Conservation (phyloP, 2,329 filamentous ascomycete genomes). For the Phialocephala sp. region DNA sequence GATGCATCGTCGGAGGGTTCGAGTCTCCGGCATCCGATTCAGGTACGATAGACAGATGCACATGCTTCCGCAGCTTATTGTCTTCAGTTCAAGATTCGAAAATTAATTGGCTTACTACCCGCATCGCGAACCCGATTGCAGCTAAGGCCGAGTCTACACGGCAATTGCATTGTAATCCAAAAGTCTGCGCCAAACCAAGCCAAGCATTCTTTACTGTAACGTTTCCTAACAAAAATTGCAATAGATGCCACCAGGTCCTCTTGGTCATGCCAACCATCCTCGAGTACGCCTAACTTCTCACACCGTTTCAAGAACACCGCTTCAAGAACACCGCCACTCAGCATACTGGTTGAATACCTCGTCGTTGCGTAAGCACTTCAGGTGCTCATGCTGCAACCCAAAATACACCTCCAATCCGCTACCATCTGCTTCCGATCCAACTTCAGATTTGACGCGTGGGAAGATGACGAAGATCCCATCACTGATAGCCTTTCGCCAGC, state of each 20-base stretch:
- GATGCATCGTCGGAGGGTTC: too few relatives aligned
- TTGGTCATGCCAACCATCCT: too few relatives aligned
- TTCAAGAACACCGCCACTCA: slow-evolving; percentile 7
- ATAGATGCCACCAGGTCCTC: too few relatives aligned
- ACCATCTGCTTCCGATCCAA: not conserved
- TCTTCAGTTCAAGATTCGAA: too few relatives aligned
- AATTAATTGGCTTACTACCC: not conserved
- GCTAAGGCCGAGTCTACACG: not conserved
- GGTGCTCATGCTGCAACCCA: not conserved
- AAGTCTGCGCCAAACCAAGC: too few relatives aligned
- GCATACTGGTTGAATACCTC: slow-evolving; percentile 9
- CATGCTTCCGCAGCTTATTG: too few relatives aligned
- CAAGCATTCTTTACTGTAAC: too few relatives aligned
- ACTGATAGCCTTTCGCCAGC: slow-evolving; percentile 8
- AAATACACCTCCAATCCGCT: slow-evolving; percentile 10
- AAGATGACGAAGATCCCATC: slow-evolving; percentile 11
- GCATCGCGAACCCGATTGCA: too few relatives aligned
- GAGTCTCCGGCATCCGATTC: too few relatives aligned
- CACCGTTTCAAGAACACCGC: not conserved
- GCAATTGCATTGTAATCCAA: too few relatives aligned
- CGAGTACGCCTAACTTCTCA: not conserved
- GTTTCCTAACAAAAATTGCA: too few relatives aligned
- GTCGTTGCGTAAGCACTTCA: not conserved
- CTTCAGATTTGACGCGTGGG: not conserved
- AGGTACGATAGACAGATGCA: too few relatives aligned